These are phyloP conservation scores for Aureobasidium sp. DNA, from an alignment of 2,329 filamentous ascomycete species.

Conservation along the genomic window DNA sequence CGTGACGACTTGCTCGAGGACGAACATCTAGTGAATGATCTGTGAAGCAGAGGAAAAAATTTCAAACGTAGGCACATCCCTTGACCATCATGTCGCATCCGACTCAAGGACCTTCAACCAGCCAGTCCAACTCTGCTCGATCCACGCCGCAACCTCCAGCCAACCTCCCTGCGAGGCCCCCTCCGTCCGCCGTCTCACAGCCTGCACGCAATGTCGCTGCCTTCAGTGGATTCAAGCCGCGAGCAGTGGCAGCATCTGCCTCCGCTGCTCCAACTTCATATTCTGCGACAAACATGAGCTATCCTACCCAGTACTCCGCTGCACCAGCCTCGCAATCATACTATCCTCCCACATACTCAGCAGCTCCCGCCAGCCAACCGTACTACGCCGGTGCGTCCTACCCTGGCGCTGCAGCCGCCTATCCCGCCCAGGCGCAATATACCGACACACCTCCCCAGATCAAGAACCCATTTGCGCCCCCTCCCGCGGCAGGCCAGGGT, in stretches of 20 bases:
- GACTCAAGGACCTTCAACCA: slow-evolving; percentile 62
- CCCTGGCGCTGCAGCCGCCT: slow-evolving; percentile 26
- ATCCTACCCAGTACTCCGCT: slow-evolving; percentile 14
- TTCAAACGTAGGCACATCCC: slow-evolving; percentile 14
- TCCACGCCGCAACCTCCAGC: slow-evolving; percentile 17
- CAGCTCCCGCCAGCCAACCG: slow-evolving; percentile 24
- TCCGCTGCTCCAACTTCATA: slow-evolving; percentile 6
- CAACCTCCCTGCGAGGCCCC: slow-evolving; percentile 21
- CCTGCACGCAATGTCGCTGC: slow-evolving; percentile 28
- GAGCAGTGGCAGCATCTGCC: slow-evolving; percentile 43
- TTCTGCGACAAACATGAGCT: slow-evolving; percentile 16
- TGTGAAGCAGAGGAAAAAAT: neutral
- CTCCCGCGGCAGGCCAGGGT: slow-evolving; percentile 29
- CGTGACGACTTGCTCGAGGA: neutral
- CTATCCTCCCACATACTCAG: slow-evolving; percentile 6
- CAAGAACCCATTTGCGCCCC: slow-evolving; percentile 71
- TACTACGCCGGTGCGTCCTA: slow-evolving; percentile 34
- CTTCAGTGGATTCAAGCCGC: slow-evolving; percentile 54
- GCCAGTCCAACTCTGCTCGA: slow-evolving; percentile 19
- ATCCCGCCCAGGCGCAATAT: slow-evolving; percentile 18
- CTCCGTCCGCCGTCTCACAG: slow-evolving; percentile 25
- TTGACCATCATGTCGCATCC: slow-evolving; percentile 70
- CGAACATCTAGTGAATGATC: neutral
- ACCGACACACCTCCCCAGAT: slow-evolving; percentile 55
- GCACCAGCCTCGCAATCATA: slow-evolving; percentile 11